Percentiles rank a stretch among this genome's conserved stretches.
phyloP scores from a whole-genome alignment of 2,329 filamentous ascomycete genomes.

The Fusarium abutilonis region DNA sequence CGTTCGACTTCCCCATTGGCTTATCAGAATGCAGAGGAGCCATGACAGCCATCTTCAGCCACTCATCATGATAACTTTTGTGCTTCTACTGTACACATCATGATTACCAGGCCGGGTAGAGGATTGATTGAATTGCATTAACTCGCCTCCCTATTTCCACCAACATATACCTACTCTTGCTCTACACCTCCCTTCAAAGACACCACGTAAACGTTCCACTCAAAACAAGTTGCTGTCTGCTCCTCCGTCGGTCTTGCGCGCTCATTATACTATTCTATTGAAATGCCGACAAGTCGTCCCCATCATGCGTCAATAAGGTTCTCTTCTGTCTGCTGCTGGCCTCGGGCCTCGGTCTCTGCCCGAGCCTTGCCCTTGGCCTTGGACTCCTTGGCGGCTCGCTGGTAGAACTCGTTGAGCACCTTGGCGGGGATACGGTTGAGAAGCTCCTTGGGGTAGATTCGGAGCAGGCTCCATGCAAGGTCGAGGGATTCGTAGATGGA shows the following conservation, averaged over 20 bases:
- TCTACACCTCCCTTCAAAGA: slow-evolving; percentile 33
- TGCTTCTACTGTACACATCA: slow-evolving; percentile 3
- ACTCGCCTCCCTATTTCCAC: slow-evolving; percentile 47
- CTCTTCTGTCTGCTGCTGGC: slow-evolving; percentile 60
- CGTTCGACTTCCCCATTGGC: slow-evolving; percentile 32
- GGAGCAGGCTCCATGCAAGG: slow-evolving; percentile 92
- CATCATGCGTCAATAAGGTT: slow-evolving; percentile 69
- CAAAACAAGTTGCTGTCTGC: slow-evolving; percentile 39
- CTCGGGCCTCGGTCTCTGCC: slow-evolving; percentile 53
- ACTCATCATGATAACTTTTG: slow-evolving; percentile 30
- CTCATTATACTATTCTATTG: slow-evolving; percentile 44
- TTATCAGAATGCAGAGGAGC: neutral
- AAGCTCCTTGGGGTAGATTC: slow-evolving; percentile 97
- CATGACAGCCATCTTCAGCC: slow-evolving; percentile 20
- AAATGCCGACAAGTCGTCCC: slow-evolving; percentile 34
- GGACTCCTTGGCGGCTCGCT: slow-evolving; percentile 69
- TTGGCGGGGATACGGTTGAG: slow-evolving; percentile 94
- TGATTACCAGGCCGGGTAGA: slow-evolving; percentile 7
- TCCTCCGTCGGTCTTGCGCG: slow-evolving; percentile 39
- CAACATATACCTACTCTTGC: slow-evolving; percentile 40
- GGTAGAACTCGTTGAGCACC: slow-evolving; percentile 84
- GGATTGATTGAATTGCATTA: slow-evolving; percentile 47
- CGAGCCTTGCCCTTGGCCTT: slow-evolving; percentile 71
- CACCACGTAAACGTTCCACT: slow-evolving; percentile 39
- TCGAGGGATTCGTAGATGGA: slow-evolving; percentile 94